Base-by-base conservation (phyloP, 2,329 filamentous ascomycete species). In the Aspergillus costaricaensis region DNA sequence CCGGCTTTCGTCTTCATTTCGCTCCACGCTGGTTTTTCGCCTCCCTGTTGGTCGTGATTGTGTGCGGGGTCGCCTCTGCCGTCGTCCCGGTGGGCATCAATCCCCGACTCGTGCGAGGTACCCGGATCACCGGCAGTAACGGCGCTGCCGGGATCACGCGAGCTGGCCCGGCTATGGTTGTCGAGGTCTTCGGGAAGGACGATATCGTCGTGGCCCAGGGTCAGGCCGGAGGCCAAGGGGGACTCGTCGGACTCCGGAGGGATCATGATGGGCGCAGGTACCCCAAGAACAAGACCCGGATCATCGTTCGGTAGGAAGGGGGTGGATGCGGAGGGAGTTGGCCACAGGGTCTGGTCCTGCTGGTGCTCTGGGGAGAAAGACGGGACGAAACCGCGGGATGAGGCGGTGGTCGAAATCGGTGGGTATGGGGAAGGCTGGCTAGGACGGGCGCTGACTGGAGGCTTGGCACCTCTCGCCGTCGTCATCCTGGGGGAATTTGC, bases 1-100 rank as follows among this genome's bases (percentile, higher is more conserved):
- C 95, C 95, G 2, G 95, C 95, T 76, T 94, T 94, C 3, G 91
- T 94, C 76, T 94, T 94, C 65, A 93, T 81, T 72, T 94, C 91
- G 68, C 87, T 93, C 91, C 91, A 94, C 14, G 88, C 87, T 8
- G 84, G 80, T 8, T 83, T 80, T 54, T 86, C 85, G 5, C 81
- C 76, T 64, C 86, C 83, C 54, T 39, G 53, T 8, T 86, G 85
- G 2, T 67, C 67, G 10, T 57, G 58, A 47, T 65, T 69, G 25
- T 60, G 66, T n/a, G 58, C 58, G 41, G 65, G 56, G 44, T 70
- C 69, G 8, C 68, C 67, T n/a, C 54, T 62, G 30, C 58, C 49
- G 14, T 64, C 67, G 32, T 69, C 68, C 52, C 62, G 63, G 23
- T 68, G 62, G 55, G 47, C 50, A 32, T 69, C 70, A 32, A 61